A percentile compares a stretch with the other conserved stretches of the same genome.
Evolutionary conservation across 2,329 filamentous ascomycete genomes (phyloP).

Genomic region (Xylariaceae sp.): DNA sequence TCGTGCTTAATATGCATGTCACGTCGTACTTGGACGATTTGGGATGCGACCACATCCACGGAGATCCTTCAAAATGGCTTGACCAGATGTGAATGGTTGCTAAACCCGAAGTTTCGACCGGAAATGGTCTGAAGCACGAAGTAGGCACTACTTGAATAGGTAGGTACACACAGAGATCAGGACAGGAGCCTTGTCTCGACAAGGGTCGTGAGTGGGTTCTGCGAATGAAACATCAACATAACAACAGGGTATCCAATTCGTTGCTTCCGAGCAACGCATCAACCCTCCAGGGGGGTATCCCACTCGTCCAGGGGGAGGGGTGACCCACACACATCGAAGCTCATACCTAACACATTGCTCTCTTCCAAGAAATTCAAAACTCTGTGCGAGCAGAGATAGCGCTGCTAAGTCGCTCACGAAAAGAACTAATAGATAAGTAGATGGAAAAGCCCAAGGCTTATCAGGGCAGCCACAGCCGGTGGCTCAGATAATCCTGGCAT

Average conservation of each 20-base stretch:
- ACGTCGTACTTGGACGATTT: not conserved
- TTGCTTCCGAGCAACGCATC: slow-evolving; percentile 4
- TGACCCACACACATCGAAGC: slow-evolving; percentile 11
- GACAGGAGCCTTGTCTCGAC: not conserved
- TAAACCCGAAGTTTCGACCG: not conserved
- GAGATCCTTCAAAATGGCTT: not conserved
- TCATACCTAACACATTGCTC: not conserved
- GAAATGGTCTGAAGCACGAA: not conserved
- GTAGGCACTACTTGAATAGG: not conserved
- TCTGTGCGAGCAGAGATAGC: not conserved
- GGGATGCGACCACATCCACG: not conserved
- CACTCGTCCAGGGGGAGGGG: slow-evolving; percentile 3
- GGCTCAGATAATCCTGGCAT: slow-evolving; percentile 7
- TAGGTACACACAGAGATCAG: not conserved
- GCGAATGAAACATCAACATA: slow-evolving; percentile 14
- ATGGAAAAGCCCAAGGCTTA: slow-evolving; percentile 10
- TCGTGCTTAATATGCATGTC: not conserved
- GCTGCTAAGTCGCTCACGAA: not conserved
- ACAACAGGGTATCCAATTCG: slow-evolving; percentile 14
- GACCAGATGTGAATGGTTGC: not conserved
- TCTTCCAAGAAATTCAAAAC: not conserved
- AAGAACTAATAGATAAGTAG: not conserved
- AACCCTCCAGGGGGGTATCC: slow-evolving; percentile 13
- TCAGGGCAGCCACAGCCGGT: slow-evolving; percentile 5
- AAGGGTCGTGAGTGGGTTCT: not conserved